A percentile compares a stretch with the other conserved stretches of the same genome.
These are phyloP conservation scores for Choiromyces venosus DNA, from an alignment of 495 filamentous ascomycete species.

Conservation along the genomic window DNA sequence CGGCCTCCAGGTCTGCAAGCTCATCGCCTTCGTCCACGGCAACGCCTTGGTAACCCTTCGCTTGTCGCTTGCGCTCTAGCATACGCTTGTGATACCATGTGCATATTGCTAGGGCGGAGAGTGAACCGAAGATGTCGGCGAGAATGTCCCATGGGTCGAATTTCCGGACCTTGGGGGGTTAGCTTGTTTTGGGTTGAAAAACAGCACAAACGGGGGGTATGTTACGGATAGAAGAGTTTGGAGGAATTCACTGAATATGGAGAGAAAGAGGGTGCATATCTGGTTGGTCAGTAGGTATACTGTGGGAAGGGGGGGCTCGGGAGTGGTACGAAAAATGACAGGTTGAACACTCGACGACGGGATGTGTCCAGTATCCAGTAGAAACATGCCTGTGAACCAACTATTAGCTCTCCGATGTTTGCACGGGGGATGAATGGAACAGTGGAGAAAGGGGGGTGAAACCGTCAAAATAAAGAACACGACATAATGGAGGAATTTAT, in stretches of 20 bases:
- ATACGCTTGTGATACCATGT: conserved; percentile 92
- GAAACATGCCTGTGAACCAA: conserved; percentile 55
- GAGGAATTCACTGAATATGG: conserved; percentile 77
- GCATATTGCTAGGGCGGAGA: conserved; percentile 64
- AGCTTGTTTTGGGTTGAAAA: background rate
- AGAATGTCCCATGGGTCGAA: conserved; percentile 84
- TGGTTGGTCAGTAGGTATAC: conserved; percentile 7
- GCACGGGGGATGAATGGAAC: background rate
- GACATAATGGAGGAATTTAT: conserved; percentile 83
- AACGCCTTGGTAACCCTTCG: conserved; percentile 47
- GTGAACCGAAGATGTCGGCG: conserved; percentile 78
- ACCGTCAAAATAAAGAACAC: conserved; percentile 84
- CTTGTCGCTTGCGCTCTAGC: conserved; percentile 78
- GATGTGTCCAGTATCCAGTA: conserved; percentile 96
- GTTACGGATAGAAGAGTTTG: conserved; percentile 59
- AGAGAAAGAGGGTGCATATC: conserved; percentile 43
- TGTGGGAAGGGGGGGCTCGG: conserved; percentile 47
- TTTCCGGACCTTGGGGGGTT: conserved; percentile 46
- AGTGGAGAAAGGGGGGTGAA: background rate
- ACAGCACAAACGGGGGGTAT: background rate
- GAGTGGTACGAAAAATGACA: conserved; percentile 79
- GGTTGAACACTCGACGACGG: conserved; percentile 72
- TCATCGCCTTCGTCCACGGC: conserved; percentile 28
- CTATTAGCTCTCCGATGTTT: background rate
- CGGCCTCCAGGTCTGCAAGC: conserved; percentile 54